Base-by-base conservation (phyloP, 257 asterid species). In the Anisodus acutangulus region DNA sequence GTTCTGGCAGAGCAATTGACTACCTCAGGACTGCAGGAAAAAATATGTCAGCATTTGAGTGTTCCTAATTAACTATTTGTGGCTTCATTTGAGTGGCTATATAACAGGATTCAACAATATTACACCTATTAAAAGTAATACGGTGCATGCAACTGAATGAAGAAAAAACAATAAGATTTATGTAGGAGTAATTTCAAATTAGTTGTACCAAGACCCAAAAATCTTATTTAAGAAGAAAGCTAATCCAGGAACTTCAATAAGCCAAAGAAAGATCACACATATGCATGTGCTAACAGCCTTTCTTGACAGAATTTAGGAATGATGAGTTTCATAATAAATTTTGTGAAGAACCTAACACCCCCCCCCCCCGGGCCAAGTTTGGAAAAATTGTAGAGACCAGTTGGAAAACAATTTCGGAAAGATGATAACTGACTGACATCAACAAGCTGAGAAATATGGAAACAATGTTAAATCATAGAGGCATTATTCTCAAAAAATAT, bases 1-100 rank as follows among this genome's bases (percentile, higher is more conserved):
- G 99, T 97, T 84, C 98, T 91, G 45, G 99, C 98, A 0, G 98
- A 91, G 90, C 97, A 91, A 88, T 97, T 92, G 74, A 97, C 97
- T 60, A 93, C 90, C 10, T 93, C 93, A 35, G 99, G 99, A 81
- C 98, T 97, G 92, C 88, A 90, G 84, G 53, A 76, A 78, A 19
- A 12, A 78, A 15, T 2, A 78, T 26, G 62, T 57, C 26, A 78
- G 45, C 55, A 70, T 0, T 66, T 1, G 72, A 66, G 4, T 37
- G 31, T 64, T 22, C 8, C 71, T 26, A 31, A 12, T 26, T 58
- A 9, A 64, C 31, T 63, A 57, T 64, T 64, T 26, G 45, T 64
- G n/a, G 71, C 41, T 13, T 22, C 49, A 67, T 67, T 16, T 69
- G 31, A 16, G 54, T 39, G 15, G 17, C 64, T 59, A 7, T 59